Percentiles rank a stretch among this genome's conserved stretches.
These are phyloP conservation scores for Exserohilum turcica DNA, from an alignment of 2,329 filamentous ascomycete genomes.

Conservation along the genomic window DNA sequence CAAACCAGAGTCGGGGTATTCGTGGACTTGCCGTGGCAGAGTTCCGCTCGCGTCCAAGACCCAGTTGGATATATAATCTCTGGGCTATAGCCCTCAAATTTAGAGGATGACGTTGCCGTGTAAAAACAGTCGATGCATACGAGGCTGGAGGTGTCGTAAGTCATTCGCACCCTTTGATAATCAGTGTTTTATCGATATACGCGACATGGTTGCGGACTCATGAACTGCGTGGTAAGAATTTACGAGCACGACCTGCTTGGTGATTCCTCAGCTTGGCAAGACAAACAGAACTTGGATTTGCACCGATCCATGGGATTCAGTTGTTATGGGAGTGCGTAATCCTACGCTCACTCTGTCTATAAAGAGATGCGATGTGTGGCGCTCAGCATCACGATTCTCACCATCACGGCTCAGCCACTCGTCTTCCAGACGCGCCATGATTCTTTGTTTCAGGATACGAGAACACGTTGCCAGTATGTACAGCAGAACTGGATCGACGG, in stretches of 20 bases:
- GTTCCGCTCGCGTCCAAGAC: background rate
- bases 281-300: too few relatives aligned
- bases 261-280: too few relatives aligned
- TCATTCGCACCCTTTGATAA: background rate
- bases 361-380: too few relatives aligned
- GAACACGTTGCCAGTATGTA: too few relatives aligned
- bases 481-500: too few relatives aligned
- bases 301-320: too few relatives aligned
- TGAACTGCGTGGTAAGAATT: background rate
- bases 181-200: background rate
- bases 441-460: too few relatives aligned
- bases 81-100: background rate
- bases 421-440: too few relatives aligned
- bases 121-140: background rate
- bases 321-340: too few relatives aligned
- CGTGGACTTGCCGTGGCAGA: background rate
- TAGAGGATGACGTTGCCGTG: background rate
- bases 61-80: background rate
- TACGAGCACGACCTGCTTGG: background rate
- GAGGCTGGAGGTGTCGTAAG: background rate
- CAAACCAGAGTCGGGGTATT: background rate
- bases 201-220: background rate
- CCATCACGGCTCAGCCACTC: too few relatives aligned
- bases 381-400: too few relatives aligned
- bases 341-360: too few relatives aligned